These are phyloP conservation scores for Phylloporus sp. DNA, from an alignment of 768 basidiomycete genomes.

Conservation along the genomic window DNA sequence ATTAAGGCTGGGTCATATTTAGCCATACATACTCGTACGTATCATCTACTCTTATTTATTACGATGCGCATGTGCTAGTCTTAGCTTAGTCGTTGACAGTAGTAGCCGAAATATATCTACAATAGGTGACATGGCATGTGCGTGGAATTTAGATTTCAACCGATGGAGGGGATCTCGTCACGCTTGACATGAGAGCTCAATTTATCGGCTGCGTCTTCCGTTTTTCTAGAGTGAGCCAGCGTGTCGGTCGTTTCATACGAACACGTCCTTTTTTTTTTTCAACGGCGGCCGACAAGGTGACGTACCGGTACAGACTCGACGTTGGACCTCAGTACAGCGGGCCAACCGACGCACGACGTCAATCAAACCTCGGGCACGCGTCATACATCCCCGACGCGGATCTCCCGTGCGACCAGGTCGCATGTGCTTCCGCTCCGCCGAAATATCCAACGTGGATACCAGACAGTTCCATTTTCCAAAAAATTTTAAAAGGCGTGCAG, in stretches of 20 bases:
- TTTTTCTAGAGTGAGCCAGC: not conserved
- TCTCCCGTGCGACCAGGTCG: too few relatives aligned
- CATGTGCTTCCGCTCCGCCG: too few relatives aligned
- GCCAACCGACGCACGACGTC: too few relatives aligned
- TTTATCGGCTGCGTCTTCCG: not conserved
- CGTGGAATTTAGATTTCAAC: too few relatives aligned
- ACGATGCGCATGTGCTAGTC: not conserved
- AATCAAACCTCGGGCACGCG: too few relatives aligned
- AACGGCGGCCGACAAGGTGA: not conserved
- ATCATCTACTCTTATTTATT: not conserved
- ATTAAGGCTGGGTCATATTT: not conserved
- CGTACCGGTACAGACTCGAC: too few relatives aligned
- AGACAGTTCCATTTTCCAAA: too few relatives aligned
- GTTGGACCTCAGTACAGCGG: not conserved
- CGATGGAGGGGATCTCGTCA: not conserved
- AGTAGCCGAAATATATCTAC: not conserved
- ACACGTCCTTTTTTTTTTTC: not conserved
- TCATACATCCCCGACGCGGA: too few relatives aligned
- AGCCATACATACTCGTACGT: not conserved
- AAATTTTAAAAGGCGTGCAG: too few relatives aligned
- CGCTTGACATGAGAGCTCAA: not conserved
- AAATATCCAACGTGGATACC: too few relatives aligned
- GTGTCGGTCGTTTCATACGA: not conserved
- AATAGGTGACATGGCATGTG: not conserved
- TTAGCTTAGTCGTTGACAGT: not conserved